phyloP scores from a whole-genome alignment of 1,139 yeast species.

The Scheffersomyces cryptocercus region DNA sequence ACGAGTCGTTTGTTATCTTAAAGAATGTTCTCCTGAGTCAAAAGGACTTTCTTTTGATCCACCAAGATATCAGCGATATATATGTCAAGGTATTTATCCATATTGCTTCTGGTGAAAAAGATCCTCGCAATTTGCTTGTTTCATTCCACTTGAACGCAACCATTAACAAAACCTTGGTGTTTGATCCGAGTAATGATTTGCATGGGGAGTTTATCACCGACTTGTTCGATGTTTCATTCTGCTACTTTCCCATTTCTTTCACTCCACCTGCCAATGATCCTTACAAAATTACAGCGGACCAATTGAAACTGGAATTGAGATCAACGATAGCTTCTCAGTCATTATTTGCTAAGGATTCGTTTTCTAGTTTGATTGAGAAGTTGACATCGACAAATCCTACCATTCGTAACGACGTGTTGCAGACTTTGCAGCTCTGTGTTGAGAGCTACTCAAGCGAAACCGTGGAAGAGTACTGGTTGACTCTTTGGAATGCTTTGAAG shows the following conservation, averaged over 20 bases:
- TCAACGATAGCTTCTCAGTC: constrained; percentile 64
- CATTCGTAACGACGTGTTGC: constrained; percentile 75
- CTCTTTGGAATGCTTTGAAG: constrained; percentile 85
- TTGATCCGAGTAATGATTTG: constrained; percentile 43
- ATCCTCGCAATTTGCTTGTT: constrained; percentile 78
- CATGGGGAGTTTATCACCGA: constrained; percentile 44
- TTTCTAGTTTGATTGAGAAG: constrained; percentile 80
- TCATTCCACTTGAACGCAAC: constrained; percentile 62
- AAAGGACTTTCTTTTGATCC: constrained; percentile 11
- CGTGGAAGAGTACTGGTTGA: constrained; percentile 62
- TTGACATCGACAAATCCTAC: constrained; percentile 77
- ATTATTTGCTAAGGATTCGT: constrained; percentile 68
- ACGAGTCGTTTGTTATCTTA: constrained; percentile 56
- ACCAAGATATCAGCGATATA: constrained; percentile 26
- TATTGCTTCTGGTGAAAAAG: constrained; percentile 86
- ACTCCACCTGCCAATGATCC: constrained; percentile 93
- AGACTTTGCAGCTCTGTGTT: constrained; percentile 61
- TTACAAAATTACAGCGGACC: constrained; percentile 73
- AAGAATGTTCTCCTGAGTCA: constrained; percentile 27
- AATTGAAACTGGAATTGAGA: constrained; percentile 62
- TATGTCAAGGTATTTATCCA: constrained; percentile 61
- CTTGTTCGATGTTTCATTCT: constrained; percentile 83
- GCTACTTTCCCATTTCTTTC: constrained; percentile 96
- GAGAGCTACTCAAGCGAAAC: constrained; percentile 49
- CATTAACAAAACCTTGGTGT: constrained; percentile 49